Evolutionary conservation across 768 basidiomycete species (phyloP).

Genomic region (Mycena filopes): DNA sequence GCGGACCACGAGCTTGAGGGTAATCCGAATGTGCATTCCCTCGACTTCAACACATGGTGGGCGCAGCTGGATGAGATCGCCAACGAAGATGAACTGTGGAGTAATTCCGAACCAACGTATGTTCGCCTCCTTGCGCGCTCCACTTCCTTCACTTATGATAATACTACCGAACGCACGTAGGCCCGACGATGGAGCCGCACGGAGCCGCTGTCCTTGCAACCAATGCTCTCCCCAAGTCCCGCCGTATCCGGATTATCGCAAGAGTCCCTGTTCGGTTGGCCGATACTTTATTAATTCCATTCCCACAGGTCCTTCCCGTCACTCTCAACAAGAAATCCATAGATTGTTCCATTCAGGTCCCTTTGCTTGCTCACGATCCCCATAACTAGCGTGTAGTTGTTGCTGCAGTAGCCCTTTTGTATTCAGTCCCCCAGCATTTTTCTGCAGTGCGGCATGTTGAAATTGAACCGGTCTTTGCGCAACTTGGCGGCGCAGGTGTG

Average conservation of each 20-base stretch:
- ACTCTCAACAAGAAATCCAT: constrained; percentile 19
- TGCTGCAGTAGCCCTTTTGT: no score
- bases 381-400: no score
- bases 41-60: no score
- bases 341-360: constrained; percentile 13
- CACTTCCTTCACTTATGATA: neutral
- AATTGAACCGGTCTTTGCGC: no score
- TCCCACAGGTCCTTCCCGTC: constrained; percentile 1
- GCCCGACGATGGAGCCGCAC: neutral
- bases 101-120: neutral
- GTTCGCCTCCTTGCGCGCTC: neutral
- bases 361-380: no score
- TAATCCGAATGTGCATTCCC: no score
- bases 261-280: neutral
- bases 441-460: no score
- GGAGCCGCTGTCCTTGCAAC: constrained; percentile 20
- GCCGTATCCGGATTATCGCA: constrained; percentile 4
- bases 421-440: no score
- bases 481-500: neutral
- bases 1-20: no score
- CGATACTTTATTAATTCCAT: neutral
- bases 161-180: no score
- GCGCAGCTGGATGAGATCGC: no score
- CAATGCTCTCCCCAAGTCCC: constrained; percentile 1
- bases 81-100: no score